phyloP scores from a whole-genome alignment of 768 basidiomycete genomes.

The Nevesoporus exiguus region DNA sequence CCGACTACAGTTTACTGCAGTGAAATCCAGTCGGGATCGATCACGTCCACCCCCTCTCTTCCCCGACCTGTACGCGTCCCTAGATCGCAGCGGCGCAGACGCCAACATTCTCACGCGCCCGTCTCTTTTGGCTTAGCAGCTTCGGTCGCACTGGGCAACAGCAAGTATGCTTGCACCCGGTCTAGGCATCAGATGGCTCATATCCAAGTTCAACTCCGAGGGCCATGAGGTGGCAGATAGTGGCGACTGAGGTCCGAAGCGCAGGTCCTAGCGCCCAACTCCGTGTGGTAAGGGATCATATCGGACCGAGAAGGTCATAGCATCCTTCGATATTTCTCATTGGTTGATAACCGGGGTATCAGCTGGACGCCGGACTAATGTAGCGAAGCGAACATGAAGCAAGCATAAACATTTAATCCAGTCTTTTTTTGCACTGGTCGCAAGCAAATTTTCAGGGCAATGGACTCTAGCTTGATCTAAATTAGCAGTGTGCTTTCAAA shows the following conservation, averaged over 20 bases:
- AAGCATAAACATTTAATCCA: neutral
- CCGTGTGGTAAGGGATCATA: neutral
- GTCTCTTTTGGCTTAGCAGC: neutral
- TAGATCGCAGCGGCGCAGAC: neutral
- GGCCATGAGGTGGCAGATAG: neutral
- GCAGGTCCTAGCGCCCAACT: neutral
- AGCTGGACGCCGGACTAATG: neutral
- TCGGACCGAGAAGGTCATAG: neutral
- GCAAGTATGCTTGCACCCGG: neutral
- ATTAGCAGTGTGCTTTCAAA: slow-evolving; percentile 40
- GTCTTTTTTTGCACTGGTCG: neutral
- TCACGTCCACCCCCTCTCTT: too few relatives aligned
- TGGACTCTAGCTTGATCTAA: neutral
- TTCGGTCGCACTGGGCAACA: neutral
- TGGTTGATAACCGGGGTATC: neutral
- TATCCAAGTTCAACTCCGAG: neutral
- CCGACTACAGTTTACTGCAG: too few relatives aligned
- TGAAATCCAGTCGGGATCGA: too few relatives aligned
- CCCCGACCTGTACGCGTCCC: neutral
- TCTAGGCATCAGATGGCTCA: neutral
- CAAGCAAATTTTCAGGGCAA: neutral
- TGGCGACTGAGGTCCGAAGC: neutral
- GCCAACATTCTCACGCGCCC: neutral
- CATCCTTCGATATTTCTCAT: neutral
- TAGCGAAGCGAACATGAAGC: neutral